phyloP scores from a whole-genome alignment of 202 grass and related monocot species.

The Carex arenaria region DNA sequence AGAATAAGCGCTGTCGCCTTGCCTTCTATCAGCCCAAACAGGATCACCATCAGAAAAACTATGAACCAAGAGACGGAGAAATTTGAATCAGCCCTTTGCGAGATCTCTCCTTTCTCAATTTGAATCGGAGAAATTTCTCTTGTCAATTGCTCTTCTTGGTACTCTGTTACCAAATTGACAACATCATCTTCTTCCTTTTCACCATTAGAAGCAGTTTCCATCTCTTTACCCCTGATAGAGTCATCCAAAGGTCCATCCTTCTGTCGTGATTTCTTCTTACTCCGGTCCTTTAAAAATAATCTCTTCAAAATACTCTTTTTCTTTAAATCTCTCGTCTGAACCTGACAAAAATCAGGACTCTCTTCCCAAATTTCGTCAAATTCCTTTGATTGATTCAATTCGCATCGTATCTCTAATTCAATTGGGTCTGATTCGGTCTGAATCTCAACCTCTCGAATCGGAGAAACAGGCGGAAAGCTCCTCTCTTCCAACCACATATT shows the following conservation, averaged over 20 bases:
- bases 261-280: not conserved
- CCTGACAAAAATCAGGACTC: not conserved
- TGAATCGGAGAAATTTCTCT: not conserved
- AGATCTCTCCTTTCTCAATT: not conserved
- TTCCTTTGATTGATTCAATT: conserved; percentile 23
- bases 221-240: conserved; percentile 14
- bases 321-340: not conserved
- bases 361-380: conserved; percentile 14
- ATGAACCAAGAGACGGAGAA: conserved; percentile 15
- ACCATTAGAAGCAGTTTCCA: not conserved
- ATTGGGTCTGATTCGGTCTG: conserved; percentile 28
- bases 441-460: conserved; percentile 40
- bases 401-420: conserved; percentile 13
- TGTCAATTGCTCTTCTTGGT: conserved; percentile 8
- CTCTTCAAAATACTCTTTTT: conserved; percentile 44
- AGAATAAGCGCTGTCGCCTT: conserved; percentile 53
- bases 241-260: conserved; percentile 18
- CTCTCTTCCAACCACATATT: conserved; percentile 22
- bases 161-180: not conserved
- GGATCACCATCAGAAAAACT: conserved; percentile 31
- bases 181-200: conserved; percentile 24
- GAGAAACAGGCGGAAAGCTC: conserved; percentile 37
- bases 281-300: conserved; percentile 34
- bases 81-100: not conserved
- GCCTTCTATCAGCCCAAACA: conserved; percentile 56